A percentile compares a stretch with the other conserved stretches of the same genome.
Evolutionary conservation across 768 basidiomycete species (phyloP).

Genomic region (Ramaria rubella): DNA sequence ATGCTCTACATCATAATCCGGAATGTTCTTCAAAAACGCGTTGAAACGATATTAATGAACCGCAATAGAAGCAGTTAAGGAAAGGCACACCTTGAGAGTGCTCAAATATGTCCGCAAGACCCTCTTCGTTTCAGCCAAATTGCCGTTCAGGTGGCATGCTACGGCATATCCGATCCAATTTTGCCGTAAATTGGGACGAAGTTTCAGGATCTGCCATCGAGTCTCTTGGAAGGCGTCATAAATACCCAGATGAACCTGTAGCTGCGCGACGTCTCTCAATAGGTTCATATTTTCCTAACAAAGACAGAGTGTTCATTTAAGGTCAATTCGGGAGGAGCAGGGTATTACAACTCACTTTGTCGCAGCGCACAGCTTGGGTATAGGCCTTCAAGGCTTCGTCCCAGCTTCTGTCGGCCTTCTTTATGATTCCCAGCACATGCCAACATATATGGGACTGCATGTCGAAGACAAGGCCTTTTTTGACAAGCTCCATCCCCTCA

Average conservation of each 20-base stretch:
- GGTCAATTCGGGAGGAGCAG: background rate
- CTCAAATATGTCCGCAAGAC: constrained; percentile 67
- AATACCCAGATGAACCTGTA: constrained; percentile 81
- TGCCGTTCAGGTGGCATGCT: constrained; percentile 79
- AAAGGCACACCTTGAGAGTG: constrained; percentile 54
- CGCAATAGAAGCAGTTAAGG: background rate
- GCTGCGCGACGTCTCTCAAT: constrained; percentile 79
- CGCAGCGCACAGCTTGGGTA: constrained; percentile 79
- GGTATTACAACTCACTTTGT: constrained; percentile 53
- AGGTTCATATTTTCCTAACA: constrained; percentile 89
- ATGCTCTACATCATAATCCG: constrained; percentile 73
- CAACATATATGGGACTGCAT: constrained; percentile 90
- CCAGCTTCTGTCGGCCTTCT: constrained; percentile 91
- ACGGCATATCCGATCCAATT: constrained; percentile 90
- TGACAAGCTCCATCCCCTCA: constrained; percentile 76
- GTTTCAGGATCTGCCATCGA: constrained; percentile 67
- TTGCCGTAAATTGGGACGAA: constrained; percentile 76
- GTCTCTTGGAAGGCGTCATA: constrained; percentile 77
- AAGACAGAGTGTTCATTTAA: background rate
- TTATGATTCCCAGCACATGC: constrained; percentile 95
- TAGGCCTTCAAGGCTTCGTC: constrained; percentile 93
- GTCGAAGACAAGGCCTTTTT: constrained; percentile 76
- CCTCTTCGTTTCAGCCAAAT: constrained; percentile 60
- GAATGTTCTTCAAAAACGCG: constrained; percentile 50
- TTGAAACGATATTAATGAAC: constrained; percentile 5